Base-by-base conservation (phyloP, 2,329 filamentous ascomycete species). In the Aureobasidium sp. region DNA sequence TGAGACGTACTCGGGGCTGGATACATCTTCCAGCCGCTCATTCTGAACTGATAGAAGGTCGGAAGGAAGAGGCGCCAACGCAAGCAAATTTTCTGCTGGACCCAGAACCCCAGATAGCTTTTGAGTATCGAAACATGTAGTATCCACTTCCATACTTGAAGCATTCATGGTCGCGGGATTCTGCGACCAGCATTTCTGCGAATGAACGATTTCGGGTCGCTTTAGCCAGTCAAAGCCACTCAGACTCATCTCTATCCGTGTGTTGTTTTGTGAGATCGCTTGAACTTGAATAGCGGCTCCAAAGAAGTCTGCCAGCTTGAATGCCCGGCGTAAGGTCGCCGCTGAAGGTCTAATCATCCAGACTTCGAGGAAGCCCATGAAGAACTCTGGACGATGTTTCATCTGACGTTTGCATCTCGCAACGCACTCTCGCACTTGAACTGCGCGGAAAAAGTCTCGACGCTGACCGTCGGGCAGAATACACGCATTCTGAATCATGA, bases 221-320 rank as follows among this genome's bases (percentile, higher is more conserved):
- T 65, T 65, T 4, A 65, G 53, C 42, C 59, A 65, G 36, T 65
- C 64, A 36, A 65, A 65, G n/a, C 57, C 64, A 30, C 62, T 64
- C n/a, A 65, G 36, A 30, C 63, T 53, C 60, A 65, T 65, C 32
- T 63, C 64, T 27, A 50, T 61, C 11, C 59, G 63, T 30, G 52
- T 53, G 16, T 61, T 50, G 25, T 61, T 42, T 41, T 62, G 55
- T n/a, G 42, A 41, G 16, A 25, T 27, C 11, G 57, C 59, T 27
- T 57, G 59, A 3, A 44, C 59, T 32, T 61, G 59, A 3, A 61
- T 53, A 8, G 63, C 60, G 27, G 64, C 64, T 15, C 64, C 64
- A 21, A 63, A 65, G 45, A 65, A 65, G 27, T 65, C 64, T 7
- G 64, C 64, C 30, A 65, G 58, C 44, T 65, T 65, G 61, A 61